A percentile compares a stretch with the other conserved stretches of the same genome.
Conservation (phyloP, 306 rosid genomes). For the Dicorynia guianensis region DNA sequence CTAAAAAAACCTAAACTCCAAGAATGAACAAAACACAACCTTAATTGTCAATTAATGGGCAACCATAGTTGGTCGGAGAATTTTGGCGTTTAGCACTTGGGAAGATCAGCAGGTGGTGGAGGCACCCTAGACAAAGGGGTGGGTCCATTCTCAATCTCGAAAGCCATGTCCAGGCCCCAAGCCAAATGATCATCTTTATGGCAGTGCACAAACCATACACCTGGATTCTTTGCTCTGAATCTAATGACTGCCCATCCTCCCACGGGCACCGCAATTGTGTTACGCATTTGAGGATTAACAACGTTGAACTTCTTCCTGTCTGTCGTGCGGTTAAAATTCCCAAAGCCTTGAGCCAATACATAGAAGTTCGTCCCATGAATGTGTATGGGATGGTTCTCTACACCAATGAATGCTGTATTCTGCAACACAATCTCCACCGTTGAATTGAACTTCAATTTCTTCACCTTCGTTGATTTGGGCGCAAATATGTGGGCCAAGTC, state of each 20-base stretch:
- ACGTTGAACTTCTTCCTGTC: slow-evolving; percentile 45
- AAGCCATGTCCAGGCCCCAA: slow-evolving; percentile 60
- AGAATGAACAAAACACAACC: no score
- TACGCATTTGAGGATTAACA: slow-evolving; percentile 49
- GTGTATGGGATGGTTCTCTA: slow-evolving; percentile 31
- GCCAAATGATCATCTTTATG: slow-evolving; percentile 60
- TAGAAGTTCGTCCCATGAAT: slow-evolving; percentile 20
- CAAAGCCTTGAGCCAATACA: slow-evolving; percentile 43
- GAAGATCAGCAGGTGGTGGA: slow-evolving; percentile 66
- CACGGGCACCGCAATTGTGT: slow-evolving; percentile 58
- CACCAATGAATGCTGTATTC: slow-evolving; percentile 40
- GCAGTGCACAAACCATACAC: slow-evolving; percentile 65
- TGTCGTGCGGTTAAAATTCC: slow-evolving; percentile 41
- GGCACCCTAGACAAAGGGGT: slow-evolving; percentile 47
- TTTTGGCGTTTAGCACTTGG: slow-evolving; percentile 39
- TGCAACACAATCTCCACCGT: slow-evolving; percentile 58
- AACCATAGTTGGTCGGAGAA: not conserved
- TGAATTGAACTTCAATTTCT: slow-evolving; percentile 52
- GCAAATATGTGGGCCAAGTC: slow-evolving; percentile 9
- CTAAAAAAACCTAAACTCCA: no score
- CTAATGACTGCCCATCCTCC: slow-evolving; percentile 66
- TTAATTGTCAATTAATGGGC: not conserved
- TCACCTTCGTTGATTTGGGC: slow-evolving; percentile 47
- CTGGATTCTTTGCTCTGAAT: slow-evolving; percentile 57
- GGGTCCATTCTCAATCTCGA: slow-evolving; percentile 33